Evolutionary conservation across 208 protist species (phyloP), one percentile per base, ranked within the genome.

Genomic region (Naegleria lovaniensis): DNA sequence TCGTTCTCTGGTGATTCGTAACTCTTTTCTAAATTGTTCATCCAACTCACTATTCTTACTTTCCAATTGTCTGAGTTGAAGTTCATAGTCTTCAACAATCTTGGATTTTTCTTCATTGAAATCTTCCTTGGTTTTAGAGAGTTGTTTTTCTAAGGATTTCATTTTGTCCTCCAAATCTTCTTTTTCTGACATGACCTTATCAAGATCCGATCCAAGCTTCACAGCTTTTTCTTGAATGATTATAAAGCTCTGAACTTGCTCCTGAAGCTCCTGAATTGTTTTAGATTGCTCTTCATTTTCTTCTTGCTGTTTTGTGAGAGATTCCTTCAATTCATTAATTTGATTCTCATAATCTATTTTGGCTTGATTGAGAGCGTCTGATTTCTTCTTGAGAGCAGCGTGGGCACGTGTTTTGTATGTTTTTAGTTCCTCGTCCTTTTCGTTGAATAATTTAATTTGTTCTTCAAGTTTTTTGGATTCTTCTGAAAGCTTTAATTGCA

Each of bases 361-460:
- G 25, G 16, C 15, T 89, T 25, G 15, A 48, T 33, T 67, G 29
- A 67, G 6, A 48, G 48, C 51, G 29, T 85, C 85, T 40, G 33
- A 40, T 40, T 89, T 89, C n/a, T 89, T 89, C 19, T 89, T 89
- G 0, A 89, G 29, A 22, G 85, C 85, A 39, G 41, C 48, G 7
- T 89, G 85, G 38, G 85, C 85, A 40, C 85, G 55, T 4, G 41
- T 67, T 29, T 89, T 89, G 25, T 89, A 89, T 0, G 9, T 89
- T 67, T 11, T 67, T 39, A 89, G 22, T 67, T 89, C 85, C 5
- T 89, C 85, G 1, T 58, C 33, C 25, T 58, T 58, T n/a, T 88
- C n/a, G 36, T 51, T 88, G 5, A 58, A 13, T 67, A 67, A 67
- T 6, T 89, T 41, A 15, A 29, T n/a, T 13, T 58, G 9, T n/a